Evolutionary conservation across 2,329 filamentous ascomycete species (phyloP).

Genomic region (Dothideomycetes sp.): DNA sequence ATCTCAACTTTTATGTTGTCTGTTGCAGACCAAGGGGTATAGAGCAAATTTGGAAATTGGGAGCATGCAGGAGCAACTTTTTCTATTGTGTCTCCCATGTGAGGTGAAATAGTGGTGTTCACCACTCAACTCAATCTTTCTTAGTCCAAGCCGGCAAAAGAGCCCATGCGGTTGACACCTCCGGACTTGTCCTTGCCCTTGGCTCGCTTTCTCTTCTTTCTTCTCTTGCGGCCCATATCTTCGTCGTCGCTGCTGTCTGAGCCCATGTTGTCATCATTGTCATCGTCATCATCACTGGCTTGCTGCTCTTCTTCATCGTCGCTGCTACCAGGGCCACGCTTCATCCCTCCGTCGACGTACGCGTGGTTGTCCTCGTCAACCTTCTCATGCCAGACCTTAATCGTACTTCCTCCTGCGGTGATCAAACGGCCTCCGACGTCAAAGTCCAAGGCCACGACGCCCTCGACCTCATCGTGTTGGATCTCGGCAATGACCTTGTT

Average conservation of each 20-base stretch:
- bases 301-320: constrained; percentile 32
- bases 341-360: constrained; percentile 31
- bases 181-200: constrained; percentile 20
- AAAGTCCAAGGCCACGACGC: constrained; percentile 71
- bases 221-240: constrained; percentile 30
- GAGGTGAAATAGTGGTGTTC: too few species aligned
- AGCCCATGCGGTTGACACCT: constrained; percentile 9
- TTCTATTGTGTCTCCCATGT: too few species aligned
- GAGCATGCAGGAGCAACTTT: neutral
- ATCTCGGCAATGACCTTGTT: constrained; percentile 63
- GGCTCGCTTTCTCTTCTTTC: constrained; percentile 33
- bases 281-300: constrained; percentile 34
- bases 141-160: constrained; percentile 6
- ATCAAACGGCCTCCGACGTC: constrained; percentile 82
- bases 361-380: constrained; percentile 41
- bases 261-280: constrained; percentile 28
- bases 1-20: neutral
- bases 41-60: too few species aligned
- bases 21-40: neutral
- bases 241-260: constrained; percentile 37
- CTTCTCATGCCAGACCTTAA: constrained; percentile 82
- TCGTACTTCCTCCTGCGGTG: constrained; percentile 71
- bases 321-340: constrained; percentile 39
- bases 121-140: neutral
- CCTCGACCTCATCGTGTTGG: constrained; percentile 78